Conservation (phyloP, 2,329 filamentous ascomycete genomes). For the Phyllosticta citriasiana region DNA sequence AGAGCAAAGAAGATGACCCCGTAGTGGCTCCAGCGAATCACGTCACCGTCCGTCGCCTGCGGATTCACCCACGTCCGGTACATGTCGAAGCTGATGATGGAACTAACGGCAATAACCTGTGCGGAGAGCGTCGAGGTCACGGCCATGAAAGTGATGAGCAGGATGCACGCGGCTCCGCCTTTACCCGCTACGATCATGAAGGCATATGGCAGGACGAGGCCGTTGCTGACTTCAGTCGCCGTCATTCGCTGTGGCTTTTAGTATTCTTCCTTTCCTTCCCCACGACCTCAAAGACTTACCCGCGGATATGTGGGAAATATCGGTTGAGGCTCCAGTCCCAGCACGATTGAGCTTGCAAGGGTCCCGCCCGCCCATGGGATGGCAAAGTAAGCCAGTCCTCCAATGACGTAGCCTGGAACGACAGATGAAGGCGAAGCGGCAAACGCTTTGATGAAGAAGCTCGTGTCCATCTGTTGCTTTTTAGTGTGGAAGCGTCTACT, state of each 20-base stretch:
- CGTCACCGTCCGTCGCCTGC: slow-evolving; percentile 36
- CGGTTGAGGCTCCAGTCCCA: slow-evolving; percentile 38
- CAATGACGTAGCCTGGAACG: slow-evolving; percentile 43
- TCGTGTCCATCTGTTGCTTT: slow-evolving; percentile 37
- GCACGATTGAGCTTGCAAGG: slow-evolving; percentile 38
- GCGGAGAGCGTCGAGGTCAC: slow-evolving; percentile 40
- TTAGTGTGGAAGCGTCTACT: neutral
- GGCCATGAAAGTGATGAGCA: slow-evolving; percentile 29
- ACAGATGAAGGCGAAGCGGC: slow-evolving; percentile 36
- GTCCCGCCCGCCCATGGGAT: slow-evolving; percentile 47
- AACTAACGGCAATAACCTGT: slow-evolving; percentile 44
- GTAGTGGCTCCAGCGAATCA: slow-evolving; percentile 44
- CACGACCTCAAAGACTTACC: slow-evolving; percentile 1
- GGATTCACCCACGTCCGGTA: slow-evolving; percentile 43
- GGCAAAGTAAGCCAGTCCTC: slow-evolving; percentile 44
- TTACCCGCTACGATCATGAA: slow-evolving; percentile 30
- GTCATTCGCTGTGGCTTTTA: slow-evolving; percentile 21
- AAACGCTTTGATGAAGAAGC: slow-evolving; percentile 46
- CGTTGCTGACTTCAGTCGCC: slow-evolving; percentile 25
- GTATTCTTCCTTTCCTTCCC: neutral
- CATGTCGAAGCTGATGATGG: slow-evolving; percentile 46
- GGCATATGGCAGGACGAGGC: slow-evolving; percentile 30
- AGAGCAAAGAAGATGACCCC: slow-evolving; percentile 44
- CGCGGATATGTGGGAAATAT: slow-evolving; percentile 45
- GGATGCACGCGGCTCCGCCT: slow-evolving; percentile 27